Conservation (phyloP, 352 stramenopile species). For the Phytopythium vexans region DNA sequence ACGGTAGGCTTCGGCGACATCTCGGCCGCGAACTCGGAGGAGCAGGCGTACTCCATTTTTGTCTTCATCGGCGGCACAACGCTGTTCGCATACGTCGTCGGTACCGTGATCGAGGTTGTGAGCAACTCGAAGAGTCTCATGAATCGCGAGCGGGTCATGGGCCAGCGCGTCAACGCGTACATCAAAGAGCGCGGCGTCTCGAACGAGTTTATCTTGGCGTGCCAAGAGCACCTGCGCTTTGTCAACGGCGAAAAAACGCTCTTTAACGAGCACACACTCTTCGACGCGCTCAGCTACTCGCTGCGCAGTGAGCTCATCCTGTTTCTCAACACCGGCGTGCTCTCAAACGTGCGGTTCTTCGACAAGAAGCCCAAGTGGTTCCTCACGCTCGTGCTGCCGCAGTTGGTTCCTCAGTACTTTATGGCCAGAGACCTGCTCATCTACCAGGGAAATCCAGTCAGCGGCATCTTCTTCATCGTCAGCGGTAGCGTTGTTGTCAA, state of each 20-base stretch:
- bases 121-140: conserved; percentile 77
- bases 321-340: conserved; percentile 49
- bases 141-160: conserved; percentile 72
- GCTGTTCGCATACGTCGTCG: conserved; percentile 78
- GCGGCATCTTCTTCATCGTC: conserved; percentile 79
- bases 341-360: conserved; percentile 74
- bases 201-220: conserved; percentile 63
- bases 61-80: conserved; percentile 83
- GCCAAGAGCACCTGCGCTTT: conserved; percentile 71
- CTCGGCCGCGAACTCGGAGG: conserved; percentile 59
- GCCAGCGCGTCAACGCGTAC: conserved; percentile 69
- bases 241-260: conserved; percentile 70
- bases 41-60: conserved; percentile 78
- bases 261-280: conserved; percentile 56
- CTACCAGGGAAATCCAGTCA: conserved; percentile 63
- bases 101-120: conserved; percentile 76
- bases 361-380: conserved; percentile 87
- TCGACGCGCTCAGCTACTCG: conserved; percentile 64
- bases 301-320: conserved; percentile 66
- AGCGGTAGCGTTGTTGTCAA: conserved; percentile 57
- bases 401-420: conserved; percentile 69
- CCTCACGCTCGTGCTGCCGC: conserved; percentile 59
- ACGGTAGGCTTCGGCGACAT: conserved; percentile 88
- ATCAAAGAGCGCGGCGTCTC: conserved; percentile 77
- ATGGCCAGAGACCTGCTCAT: conserved; percentile 66